Evolutionary conservation across 108 stramenopile species (phyloP).

Genomic region (Nitzschia sp.): DNA sequence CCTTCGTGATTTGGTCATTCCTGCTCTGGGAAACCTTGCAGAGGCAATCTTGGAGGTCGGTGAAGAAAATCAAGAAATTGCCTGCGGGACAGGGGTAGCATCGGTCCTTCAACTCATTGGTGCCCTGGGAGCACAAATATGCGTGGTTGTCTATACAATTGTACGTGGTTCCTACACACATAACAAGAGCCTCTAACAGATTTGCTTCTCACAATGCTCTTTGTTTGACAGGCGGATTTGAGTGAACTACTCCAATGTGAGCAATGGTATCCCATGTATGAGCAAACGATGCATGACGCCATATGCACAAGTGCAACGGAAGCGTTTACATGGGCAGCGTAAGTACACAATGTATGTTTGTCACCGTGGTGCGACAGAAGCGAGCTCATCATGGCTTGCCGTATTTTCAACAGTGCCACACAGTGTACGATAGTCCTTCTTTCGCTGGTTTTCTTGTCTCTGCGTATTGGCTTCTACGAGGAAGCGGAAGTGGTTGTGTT

Average conservation of each 20-base stretch:
- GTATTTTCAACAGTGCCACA: conserved; percentile 7
- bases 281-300: conserved; percentile 7
- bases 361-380: background rate
- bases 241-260: conserved; percentile 8
- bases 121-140: conserved; percentile 12
- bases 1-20: conserved; percentile 1
- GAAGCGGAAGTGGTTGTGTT: background rate
- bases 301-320: conserved; percentile 5
- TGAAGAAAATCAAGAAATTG: background rate
- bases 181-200: too few relatives aligned
- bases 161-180: background rate
- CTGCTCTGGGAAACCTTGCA: conserved; percentile 2
- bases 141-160: conserved; percentile 1
- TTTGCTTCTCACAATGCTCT: background rate
- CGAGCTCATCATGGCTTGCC: too few relatives aligned
- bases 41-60: conserved; percentile 5
- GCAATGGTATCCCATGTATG: conserved; percentile 13
- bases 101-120: background rate
- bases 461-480: conserved; percentile 14
- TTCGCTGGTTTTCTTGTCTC: conserved; percentile 12
- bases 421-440: conserved; percentile 9
- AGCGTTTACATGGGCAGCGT: conserved; percentile 20
- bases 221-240: conserved; percentile 11
- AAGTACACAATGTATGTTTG: background rate
- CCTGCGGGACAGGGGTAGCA: conserved; percentile 1